Conservation (phyloP, 768 basidiomycete species). For the Auricularia auricula-judae region DNA sequence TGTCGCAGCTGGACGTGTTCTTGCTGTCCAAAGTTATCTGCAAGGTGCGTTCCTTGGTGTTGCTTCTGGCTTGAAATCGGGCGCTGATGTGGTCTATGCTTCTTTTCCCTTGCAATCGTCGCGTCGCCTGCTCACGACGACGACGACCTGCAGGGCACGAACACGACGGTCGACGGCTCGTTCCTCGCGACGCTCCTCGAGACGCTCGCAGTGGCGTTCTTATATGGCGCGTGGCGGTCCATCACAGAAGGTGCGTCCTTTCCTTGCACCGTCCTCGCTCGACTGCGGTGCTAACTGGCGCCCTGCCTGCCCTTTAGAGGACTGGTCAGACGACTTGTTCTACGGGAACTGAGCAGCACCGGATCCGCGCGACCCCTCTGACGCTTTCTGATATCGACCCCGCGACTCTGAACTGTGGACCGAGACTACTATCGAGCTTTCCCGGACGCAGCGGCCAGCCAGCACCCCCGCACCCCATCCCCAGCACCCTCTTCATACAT, state of each 20-base stretch:
- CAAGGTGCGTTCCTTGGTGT: slow-evolving; percentile 27
- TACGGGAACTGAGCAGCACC: neutral
- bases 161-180: slow-evolving; percentile 67
- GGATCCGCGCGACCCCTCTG: neutral
- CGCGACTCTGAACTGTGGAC: too few relatives aligned
- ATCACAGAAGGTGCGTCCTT: slow-evolving; percentile 76
- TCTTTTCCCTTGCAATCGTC: too few relatives aligned
- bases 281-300: too few relatives aligned
- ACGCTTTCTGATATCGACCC: too few relatives aligned
- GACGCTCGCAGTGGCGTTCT: slow-evolving; percentile 52
- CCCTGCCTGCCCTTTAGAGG: too few relatives aligned
- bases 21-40: slow-evolving; percentile 72
- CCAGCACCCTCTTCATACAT: too few relatives aligned
- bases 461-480: too few relatives aligned
- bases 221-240: slow-evolving; percentile 77
- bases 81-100: too few relatives aligned
- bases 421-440: too few relatives aligned
- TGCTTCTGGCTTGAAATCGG: neutral
- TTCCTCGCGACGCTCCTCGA: slow-evolving; percentile 82
- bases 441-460: too few relatives aligned
- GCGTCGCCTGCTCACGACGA: too few relatives aligned
- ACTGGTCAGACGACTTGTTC: slow-evolving; percentile 1
- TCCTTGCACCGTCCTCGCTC: too few relatives aligned
- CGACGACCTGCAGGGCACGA: slow-evolving; percentile 42
- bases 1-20: slow-evolving; percentile 76